Evolutionary conservation across 2,329 filamentous ascomycete genomes (phyloP).

Genomic region (Xylariaceae sp.): DNA sequence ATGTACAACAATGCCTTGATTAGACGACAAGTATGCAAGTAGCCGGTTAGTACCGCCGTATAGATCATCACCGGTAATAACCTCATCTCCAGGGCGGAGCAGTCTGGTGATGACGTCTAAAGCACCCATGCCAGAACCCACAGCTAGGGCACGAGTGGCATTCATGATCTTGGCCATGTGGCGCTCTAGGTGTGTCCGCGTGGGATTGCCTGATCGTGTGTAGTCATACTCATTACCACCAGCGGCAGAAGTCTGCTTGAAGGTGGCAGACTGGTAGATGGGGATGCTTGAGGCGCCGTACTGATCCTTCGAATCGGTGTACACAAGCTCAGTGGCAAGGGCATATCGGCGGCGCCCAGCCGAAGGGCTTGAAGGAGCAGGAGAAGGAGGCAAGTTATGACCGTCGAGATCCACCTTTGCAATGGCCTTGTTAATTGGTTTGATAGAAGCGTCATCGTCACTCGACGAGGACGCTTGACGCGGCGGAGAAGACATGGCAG

Average conservation of each 20-base stretch:
- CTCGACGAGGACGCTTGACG: constrained; percentile 31
- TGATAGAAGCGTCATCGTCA: constrained; percentile 35
- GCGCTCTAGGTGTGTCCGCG: constrained; percentile 89
- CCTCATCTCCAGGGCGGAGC: constrained; percentile 88
- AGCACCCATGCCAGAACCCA: constrained; percentile 95
- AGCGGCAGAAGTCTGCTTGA: constrained; percentile 81
- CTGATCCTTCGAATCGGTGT: constrained; percentile 92
- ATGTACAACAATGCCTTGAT: constrained; percentile 88
- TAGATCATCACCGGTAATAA: constrained; percentile 92
- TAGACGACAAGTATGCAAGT: constrained; percentile 83
- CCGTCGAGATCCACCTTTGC: constrained; percentile 72
- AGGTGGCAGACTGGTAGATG: constrained; percentile 97
- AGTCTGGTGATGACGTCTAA: constrained; percentile 93
- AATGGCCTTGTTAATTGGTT: constrained; percentile 50
- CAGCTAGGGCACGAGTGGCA: constrained; percentile 82
- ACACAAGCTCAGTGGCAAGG: constrained; percentile 92
- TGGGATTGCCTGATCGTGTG: constrained; percentile 95
- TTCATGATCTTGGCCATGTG: constrained; percentile 99
- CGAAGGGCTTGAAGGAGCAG: constrained; percentile 84
- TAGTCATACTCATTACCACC: constrained; percentile 95
- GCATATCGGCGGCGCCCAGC: constrained; percentile 81
- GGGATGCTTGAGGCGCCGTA: constrained; percentile 95
- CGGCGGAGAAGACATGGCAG: constrained; percentile 25
- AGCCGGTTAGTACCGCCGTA: constrained; percentile 95
- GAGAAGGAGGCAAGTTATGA: constrained; percentile 82